Conservation (phyloP, 2,329 filamentous ascomycete species). For the Claviceps pusilla region DNA sequence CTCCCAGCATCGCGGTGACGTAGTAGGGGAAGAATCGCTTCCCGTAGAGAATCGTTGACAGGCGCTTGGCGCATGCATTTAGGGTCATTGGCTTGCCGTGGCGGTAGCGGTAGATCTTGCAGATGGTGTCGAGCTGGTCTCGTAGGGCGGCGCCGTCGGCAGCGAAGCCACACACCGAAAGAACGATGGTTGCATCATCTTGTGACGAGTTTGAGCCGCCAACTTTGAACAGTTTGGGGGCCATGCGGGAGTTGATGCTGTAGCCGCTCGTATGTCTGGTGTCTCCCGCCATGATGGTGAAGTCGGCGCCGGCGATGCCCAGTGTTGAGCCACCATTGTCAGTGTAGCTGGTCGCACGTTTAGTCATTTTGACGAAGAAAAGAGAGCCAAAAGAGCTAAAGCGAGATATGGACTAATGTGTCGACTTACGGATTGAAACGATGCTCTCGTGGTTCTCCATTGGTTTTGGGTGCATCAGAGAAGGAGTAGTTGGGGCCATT, state of each 20-base stretch:
- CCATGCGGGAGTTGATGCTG: constrained; percentile 95
- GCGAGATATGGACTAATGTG: background rate
- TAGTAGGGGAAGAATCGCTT: constrained; percentile 99
- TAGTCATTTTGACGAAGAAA: background rate
- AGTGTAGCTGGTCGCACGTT: constrained; percentile 52
- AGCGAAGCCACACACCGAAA: constrained; percentile 90
- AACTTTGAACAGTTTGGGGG: constrained; percentile 94
- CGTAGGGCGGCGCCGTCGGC: constrained; percentile 89
- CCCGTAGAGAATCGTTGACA: constrained; percentile 88
- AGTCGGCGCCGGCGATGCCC: constrained; percentile 84
- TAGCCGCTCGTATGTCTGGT: constrained; percentile 91
- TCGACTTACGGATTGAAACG: constrained; percentile 74
- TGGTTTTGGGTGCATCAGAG: constrained; percentile 41
- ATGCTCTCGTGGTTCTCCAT: constrained; percentile 52
- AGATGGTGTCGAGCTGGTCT: constrained; percentile 82
- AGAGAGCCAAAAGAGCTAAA: background rate
- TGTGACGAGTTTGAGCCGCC: constrained; percentile 79
- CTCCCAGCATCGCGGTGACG: constrained; percentile 83
- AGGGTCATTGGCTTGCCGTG: constrained; percentile 94
- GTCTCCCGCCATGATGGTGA: constrained; percentile 93
- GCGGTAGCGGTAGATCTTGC: constrained; percentile 98
- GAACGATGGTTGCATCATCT: constrained; percentile 69
- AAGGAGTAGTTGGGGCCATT: constrained; percentile 57
- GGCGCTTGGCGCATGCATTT: constrained; percentile 82
- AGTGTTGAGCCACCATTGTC: constrained; percentile 96